Conservation (phyloP, 75 land plant genomes). For the Isoetes taiwanensis region DNA sequence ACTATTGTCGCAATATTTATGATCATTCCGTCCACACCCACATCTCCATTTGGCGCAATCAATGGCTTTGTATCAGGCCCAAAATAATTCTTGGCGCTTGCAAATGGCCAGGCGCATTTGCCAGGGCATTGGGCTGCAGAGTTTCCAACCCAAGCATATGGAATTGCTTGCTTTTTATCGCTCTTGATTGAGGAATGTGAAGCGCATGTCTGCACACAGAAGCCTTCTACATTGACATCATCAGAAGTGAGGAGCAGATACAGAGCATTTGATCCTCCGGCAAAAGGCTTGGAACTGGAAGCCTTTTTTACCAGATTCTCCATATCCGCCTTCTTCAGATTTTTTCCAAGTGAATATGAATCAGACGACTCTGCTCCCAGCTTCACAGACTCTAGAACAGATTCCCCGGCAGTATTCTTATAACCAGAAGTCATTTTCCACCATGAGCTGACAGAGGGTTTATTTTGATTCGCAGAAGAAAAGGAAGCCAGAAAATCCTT, state of each 20-base stretch:
- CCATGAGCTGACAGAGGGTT: neutral
- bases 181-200: too few relatives aligned
- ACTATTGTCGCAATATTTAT: neutral
- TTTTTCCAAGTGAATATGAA: neutral
- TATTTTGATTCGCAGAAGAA: too few relatives aligned
- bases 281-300: too few relatives aligned
- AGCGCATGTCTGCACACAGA: too few relatives aligned
- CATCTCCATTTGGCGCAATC: slow-evolving; percentile 1
- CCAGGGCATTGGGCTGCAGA: neutral
- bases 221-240: too few relatives aligned
- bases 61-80: slow-evolving; percentile 4
- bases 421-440: neutral
- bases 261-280: too few relatives aligned
- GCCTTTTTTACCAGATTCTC: too few relatives aligned
- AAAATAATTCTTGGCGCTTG: neutral
- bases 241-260: too few relatives aligned
- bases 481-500: neutral
- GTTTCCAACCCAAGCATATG: slow-evolving; percentile 1
- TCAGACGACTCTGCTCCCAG: neutral
- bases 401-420: neutral
- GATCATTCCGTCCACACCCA: slow-evolving; percentile 2
- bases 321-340: too few relatives aligned
- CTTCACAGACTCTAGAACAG: neutral
- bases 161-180: too few relatives aligned
- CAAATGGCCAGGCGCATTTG: slow-evolving; percentile 3